These are phyloP conservation scores for Neurospora sp. DNA, from an alignment of 495 filamentous ascomycete genomes.

Conservation along the genomic window DNA sequence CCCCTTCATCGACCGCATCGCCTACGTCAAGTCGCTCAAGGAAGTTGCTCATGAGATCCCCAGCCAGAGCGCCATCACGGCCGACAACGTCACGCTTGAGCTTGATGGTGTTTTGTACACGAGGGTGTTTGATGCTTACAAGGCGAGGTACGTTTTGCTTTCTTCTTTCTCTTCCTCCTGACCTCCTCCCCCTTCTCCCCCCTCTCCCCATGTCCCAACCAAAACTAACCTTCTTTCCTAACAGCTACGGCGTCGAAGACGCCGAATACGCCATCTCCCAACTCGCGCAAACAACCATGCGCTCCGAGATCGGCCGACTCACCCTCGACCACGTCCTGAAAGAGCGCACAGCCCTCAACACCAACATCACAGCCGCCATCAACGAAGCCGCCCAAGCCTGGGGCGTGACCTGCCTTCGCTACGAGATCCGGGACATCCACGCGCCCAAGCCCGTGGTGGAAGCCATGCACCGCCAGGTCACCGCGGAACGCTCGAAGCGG, in stretches of 20 bases:
- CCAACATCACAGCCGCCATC: conserved; percentile 94
- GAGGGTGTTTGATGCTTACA: conserved; percentile 92
- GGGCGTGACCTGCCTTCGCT: conserved; percentile 91
- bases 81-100: conserved; percentile 95
- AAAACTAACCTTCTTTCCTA: conserved; percentile 6
- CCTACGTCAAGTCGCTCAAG: conserved; percentile 96
- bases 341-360: conserved; percentile 89
- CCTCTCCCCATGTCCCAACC: not conserved
- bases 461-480: conserved; percentile 97
- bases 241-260: conserved; percentile 93
- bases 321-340: conserved; percentile 96
- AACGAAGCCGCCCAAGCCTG: conserved; percentile 95
- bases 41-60: conserved; percentile 94
- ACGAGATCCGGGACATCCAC: conserved; percentile 98
- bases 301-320: conserved; percentile 91
- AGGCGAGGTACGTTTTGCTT: conserved; percentile 58
- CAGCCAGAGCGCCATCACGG: conserved; percentile 88
- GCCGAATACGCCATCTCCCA: conserved; percentile 98
- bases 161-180: not conserved
- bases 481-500: conserved; percentile 89
- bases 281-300: conserved; percentile 97
- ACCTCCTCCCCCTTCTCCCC: too few relatives aligned
- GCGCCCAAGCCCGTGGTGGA: conserved; percentile 85
- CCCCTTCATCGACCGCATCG: conserved; percentile 88
- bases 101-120: conserved; percentile 94